phyloP scores from a whole-genome alignment of 2,329 filamentous ascomycete species.

The Eutypella sp. region DNA sequence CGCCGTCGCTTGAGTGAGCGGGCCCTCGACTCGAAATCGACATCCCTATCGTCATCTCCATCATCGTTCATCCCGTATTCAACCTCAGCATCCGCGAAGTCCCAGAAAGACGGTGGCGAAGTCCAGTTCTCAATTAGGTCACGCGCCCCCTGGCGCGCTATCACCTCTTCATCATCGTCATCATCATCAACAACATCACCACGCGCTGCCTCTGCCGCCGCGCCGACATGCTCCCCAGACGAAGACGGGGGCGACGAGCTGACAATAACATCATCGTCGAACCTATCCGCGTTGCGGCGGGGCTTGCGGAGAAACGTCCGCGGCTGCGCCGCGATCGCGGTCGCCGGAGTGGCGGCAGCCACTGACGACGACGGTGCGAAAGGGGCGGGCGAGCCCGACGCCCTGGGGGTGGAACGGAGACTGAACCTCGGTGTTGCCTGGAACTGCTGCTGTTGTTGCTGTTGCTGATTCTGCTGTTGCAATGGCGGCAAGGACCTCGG shows the following conservation, averaged over 20 bases:
- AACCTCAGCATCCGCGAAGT: too few relatives aligned
- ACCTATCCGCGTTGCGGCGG: background rate
- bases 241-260: slow-evolving; percentile 24
- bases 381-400: slow-evolving; percentile 5
- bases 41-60: too few relatives aligned
- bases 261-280: slow-evolving; percentile 16
- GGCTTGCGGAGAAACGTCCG: slow-evolving; percentile 13
- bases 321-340: slow-evolving; percentile 4
- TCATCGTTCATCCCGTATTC: too few relatives aligned
- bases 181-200: slow-evolving; percentile 1
- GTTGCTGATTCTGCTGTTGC: too few relatives aligned
- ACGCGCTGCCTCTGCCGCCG: too few relatives aligned
- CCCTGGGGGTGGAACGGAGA: slow-evolving; percentile 24
- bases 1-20: too few relatives aligned
- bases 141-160: too few relatives aligned
- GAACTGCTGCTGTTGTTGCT: slow-evolving; percentile 23
- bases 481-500: slow-evolving; percentile 17
- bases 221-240: too few relatives aligned
- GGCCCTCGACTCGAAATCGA: too few relatives aligned
- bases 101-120: too few relatives aligned
- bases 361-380: slow-evolving; percentile 9
- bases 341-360: background rate
- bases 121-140: too few relatives aligned
- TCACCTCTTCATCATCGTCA: background rate
- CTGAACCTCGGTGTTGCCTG: slow-evolving; percentile 28